These are phyloP conservation scores for Botrytis cinerea DNA, from an alignment of 2,329 filamentous ascomycete genomes.

Conservation along the genomic window DNA sequence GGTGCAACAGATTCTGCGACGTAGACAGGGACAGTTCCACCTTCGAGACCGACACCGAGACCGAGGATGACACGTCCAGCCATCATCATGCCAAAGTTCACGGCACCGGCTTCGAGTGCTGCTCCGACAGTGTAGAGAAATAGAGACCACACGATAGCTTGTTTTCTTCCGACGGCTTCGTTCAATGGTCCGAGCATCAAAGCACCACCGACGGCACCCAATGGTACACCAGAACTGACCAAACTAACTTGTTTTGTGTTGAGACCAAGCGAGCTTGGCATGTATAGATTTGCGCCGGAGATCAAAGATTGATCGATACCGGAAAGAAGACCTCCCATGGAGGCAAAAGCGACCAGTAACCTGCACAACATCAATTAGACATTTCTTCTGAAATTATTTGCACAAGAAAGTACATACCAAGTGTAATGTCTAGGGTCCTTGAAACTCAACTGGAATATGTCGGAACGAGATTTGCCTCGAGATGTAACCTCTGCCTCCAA, in stretches of 20 bases:
- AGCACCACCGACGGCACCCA: slow-evolving; percentile 71
- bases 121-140: slow-evolving; percentile 71
- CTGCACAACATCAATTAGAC: slow-evolving; percentile 12
- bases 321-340: slow-evolving; percentile 71
- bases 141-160: slow-evolving; percentile 69
- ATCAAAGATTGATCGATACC: slow-evolving; percentile 75
- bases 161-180: slow-evolving; percentile 65
- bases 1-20: slow-evolving; percentile 72
- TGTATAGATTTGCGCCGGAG: slow-evolving; percentile 67
- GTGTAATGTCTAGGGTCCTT: slow-evolving; percentile 66
- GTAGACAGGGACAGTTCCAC: slow-evolving; percentile 73
- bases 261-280: slow-evolving; percentile 57
- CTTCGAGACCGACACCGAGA: slow-evolving; percentile 70
- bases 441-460: slow-evolving; percentile 57
- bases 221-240: slow-evolving; percentile 70
- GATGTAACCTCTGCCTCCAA: slow-evolving; percentile 40
- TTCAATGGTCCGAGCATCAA: slow-evolving; percentile 67
- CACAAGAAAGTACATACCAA: slow-evolving; percentile 26
- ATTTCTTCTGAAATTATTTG: neutral
- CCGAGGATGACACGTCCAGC: slow-evolving; percentile 68
- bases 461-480: slow-evolving; percentile 33
- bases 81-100: slow-evolving; percentile 72
- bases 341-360: slow-evolving; percentile 58
- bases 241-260: slow-evolving; percentile 60
- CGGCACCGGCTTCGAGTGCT: slow-evolving; percentile 65